Conservation (phyloP, 371 early-diverging fungal species). For the Dichotomocladium elegans region DNA sequence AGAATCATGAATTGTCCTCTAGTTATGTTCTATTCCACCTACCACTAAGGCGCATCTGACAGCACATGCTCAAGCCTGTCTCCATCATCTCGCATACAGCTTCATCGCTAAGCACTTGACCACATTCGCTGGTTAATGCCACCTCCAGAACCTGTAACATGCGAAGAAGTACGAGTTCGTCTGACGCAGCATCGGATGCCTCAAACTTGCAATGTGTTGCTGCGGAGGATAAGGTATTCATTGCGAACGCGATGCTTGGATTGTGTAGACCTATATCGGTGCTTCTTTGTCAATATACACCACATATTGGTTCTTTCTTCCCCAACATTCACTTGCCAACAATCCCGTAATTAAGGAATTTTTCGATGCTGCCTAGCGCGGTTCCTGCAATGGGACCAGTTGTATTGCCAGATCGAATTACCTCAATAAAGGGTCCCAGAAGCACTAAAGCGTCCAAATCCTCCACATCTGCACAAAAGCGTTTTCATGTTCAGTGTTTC, state of each 20-base stretch:
- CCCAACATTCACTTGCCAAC: slow-evolving; percentile 53
- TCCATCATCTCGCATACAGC: slow-evolving; percentile 96
- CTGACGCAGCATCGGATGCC: slow-evolving; percentile 86
- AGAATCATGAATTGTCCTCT: background rate
- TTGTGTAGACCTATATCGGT: slow-evolving; percentile 57
- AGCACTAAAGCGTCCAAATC: slow-evolving; percentile 73
- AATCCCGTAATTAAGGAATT: slow-evolving; percentile 83
- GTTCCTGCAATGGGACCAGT: slow-evolving; percentile 93
- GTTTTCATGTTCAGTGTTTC: background rate
- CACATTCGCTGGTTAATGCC: slow-evolving; percentile 64
- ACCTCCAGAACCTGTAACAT: slow-evolving; percentile 82
- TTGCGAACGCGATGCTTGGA: slow-evolving; percentile 63
- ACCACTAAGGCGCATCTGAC: slow-evolving; percentile 89
- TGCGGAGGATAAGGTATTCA: slow-evolving; percentile 71
- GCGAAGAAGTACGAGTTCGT: slow-evolving; percentile 88
- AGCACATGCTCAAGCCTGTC: slow-evolving; percentile 93
- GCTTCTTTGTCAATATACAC: background rate
- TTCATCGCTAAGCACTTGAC: slow-evolving; percentile 77
- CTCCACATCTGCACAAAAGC: slow-evolving; percentile 22
- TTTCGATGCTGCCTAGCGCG: slow-evolving; percentile 85
- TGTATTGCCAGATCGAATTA: slow-evolving; percentile 88
- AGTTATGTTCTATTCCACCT: too few species aligned
- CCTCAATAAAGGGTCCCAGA: slow-evolving; percentile 87
- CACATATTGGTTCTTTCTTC: background rate
- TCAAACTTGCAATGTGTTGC: slow-evolving; percentile 95